These are phyloP conservation scores for Torulaspora maleeae DNA, from an alignment of 805 yeast genomes.

Conservation along the genomic window DNA sequence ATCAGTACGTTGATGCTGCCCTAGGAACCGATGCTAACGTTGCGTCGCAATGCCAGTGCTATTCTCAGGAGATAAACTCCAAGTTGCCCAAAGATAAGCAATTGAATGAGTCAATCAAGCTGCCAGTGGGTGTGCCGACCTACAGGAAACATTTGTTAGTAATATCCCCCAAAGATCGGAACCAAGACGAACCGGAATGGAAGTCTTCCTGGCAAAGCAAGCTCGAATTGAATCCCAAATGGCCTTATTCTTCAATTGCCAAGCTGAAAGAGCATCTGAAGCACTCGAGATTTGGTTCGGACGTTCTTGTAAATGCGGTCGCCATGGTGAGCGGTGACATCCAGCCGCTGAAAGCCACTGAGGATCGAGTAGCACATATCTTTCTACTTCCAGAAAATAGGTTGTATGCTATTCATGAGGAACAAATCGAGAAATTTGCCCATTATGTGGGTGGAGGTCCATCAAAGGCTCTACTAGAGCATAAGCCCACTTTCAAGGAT, in stretches of 20 bases:
- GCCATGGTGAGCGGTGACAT: constrained; percentile 13
- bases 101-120: constrained; percentile 11
- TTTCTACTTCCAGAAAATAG: constrained; percentile 26
- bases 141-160: constrained; percentile 27
- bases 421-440: constrained; percentile 18
- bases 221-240: constrained; percentile 20
- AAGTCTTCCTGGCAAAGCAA: constrained; percentile 24
- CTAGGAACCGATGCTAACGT: neutral
- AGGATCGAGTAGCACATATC: constrained; percentile 9
- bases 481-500: constrained; percentile 12
- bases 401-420: constrained; percentile 15
- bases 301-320: constrained; percentile 20
- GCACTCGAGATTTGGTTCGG: constrained; percentile 13
- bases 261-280: constrained; percentile 16
- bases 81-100: constrained; percentile 11
- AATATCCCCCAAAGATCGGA: constrained; percentile 17
- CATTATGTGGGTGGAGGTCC: constrained; percentile 19
- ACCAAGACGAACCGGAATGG: constrained; percentile 16
- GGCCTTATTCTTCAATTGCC: constrained; percentile 24
- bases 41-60: constrained; percentile 16
- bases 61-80: constrained; percentile 15
- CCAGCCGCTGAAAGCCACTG: constrained; percentile 2
- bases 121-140: constrained; percentile 21
- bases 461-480: neutral
- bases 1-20: constrained; percentile 10